Evolutionary conservation across 805 yeast species (phyloP), one percentile per base, ranked within the genome.

Genomic region (Brettanomyces custersianus): DNA sequence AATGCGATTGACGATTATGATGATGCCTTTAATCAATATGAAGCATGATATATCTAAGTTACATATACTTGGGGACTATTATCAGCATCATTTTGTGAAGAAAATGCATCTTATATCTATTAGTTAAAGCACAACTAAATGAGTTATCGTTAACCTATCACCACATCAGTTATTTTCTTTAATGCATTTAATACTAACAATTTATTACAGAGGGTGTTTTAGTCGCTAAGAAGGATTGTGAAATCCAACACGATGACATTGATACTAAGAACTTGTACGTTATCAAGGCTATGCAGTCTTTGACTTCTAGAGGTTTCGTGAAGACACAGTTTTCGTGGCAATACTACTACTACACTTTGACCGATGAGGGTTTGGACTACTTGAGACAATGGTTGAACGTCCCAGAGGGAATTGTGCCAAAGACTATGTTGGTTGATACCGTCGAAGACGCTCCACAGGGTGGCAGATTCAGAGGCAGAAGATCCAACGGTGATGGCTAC

Each of bases 301-400:
- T 92, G 70, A 86, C 95, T 65, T 92, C 98, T 49, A 86, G 82
- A 72, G 99, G 99, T 69, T 92, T 63, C 81, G 97, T 92, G 72
- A 87, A 90, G 85, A 92, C 99, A 60, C 97, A 87, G 75, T 92
- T 90, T 82, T 90, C 97, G 63, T 92, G 99, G 99, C 96, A 88
- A 80, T 86, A 86, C 80, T 92, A 92, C 77, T 92, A 92, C 95
- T 92, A 92, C 94, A 86, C 98, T 77, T 83, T 92, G 67, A 92
- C 97, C 66, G 97, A 92, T 66, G 96, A 85, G 73, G 99, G 99
- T 81, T 90, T 92, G 53, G 95, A 87, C 66, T 92, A 75, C 83
- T 82, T 92, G 65, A 84, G 96, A 76, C 87, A 85, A 67, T 92
- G 87, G 85, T 82, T 92, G 70, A 87, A 88, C 81, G 79, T 92